Evolutionary conservation across 768 basidiomycete species (phyloP), one percentile per base, ranked within the genome.

Genomic region (Leccinum arenicola): DNA sequence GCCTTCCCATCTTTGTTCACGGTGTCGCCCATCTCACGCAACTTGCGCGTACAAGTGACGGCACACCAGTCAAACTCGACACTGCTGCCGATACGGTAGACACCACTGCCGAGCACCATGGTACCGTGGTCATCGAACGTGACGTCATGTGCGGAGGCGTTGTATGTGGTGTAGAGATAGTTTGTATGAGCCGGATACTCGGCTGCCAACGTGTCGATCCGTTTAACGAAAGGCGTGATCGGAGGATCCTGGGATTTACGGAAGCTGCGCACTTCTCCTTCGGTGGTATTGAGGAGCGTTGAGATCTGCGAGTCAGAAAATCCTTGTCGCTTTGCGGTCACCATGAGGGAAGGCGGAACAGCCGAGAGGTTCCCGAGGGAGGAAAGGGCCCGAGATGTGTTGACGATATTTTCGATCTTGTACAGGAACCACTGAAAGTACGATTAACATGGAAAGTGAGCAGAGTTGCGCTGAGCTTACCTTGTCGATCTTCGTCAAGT

Each of bases 21-120:
- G 10, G 69, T 47, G 19, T 69, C 61, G 73, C 95, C 95, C 84
- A 94, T 91, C 64, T 90, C 85, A 68, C 95, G 83, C 56, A 99
- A 84, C 72, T 90, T 90, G 60, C 97, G 82, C 14, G 95, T 94
- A 73, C 95, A 98, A 1, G 96, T 98, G 43, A 99, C 97, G n/a
- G 97, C 96, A 73, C 97, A 99, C 97, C 97, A 99, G 74, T 99
- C 97, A 72, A 99, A 99, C 79, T 99, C 97, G 70, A 99, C 97
- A 64, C 92, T 95, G 74, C 91, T 93, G 50, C 97, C 97, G 66
- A 99, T 98, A 60, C 97, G 89, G 77, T 99, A 98, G 21, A 99
- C 97, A 66, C 97, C 97, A 60, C 90, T 93, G 25, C 97, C 97
- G 23, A 98, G 87, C 23, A 99, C 96, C 93, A 98, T 97, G n/a